A percentile compares a stretch with the other conserved stretches of the same genome.
Conservation (phyloP, 768 basidiomycete genomes). For the Tricholoma hemisulphureum region DNA sequence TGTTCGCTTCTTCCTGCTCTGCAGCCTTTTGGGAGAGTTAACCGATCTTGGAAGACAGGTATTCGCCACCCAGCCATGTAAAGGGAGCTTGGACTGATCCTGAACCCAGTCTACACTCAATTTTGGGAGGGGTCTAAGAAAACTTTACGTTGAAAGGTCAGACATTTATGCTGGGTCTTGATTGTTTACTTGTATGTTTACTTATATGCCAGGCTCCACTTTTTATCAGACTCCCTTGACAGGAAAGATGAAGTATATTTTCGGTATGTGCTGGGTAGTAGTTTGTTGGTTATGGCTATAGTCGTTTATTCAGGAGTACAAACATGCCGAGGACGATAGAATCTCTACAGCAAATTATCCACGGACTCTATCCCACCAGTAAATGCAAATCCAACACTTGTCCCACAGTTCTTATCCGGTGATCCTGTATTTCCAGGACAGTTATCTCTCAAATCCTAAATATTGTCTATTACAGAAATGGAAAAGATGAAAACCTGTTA, state of each 20-base stretch:
- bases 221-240: constrained; percentile 56
- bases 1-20: background rate
- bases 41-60: constrained; percentile 72
- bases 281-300: background rate
- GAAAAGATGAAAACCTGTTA: constrained; percentile 66
- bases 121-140: constrained; percentile 57
- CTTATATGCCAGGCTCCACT: constrained; percentile 48
- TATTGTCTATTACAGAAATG: constrained; percentile 45
- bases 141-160: constrained; percentile 67
- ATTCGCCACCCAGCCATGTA: constrained; percentile 3
- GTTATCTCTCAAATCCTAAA: background rate
- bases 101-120: constrained; percentile 57
- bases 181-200: background rate
- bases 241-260: constrained; percentile 54
- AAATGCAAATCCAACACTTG: constrained; percentile 44
- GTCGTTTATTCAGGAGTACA: constrained; percentile 50
- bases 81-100: background rate
- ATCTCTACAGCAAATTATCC: constrained; percentile 69
- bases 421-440: background rate
- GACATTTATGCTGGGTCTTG: constrained; percentile 9
- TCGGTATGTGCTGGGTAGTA: constrained; percentile 33
- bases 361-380: constrained; percentile 63
- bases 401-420: constrained; percentile 61
- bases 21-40: constrained; percentile 67
- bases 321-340: constrained; percentile 78